Percentiles rank a stretch among this genome's conserved stretches.
Conservation (phyloP, 495 filamentous ascomycete genomes). For the Apiosordaria backusii region DNA sequence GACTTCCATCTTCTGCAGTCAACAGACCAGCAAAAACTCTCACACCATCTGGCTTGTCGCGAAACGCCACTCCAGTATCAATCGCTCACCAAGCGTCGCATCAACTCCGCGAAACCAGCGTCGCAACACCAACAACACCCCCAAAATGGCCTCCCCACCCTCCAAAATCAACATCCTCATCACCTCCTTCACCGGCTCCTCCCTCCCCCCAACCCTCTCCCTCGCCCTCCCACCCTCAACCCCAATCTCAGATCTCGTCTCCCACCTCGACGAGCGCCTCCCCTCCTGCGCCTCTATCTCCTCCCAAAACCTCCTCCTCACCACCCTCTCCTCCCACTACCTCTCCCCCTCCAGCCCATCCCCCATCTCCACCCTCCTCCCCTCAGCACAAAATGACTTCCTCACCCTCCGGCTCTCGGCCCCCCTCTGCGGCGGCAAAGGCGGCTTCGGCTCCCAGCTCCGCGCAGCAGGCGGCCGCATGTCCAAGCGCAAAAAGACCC, state of each 20-base stretch:
- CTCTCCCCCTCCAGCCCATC: slow-evolving; percentile 46
- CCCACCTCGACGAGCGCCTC: slow-evolving; percentile 60
- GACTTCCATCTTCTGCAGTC: background rate
- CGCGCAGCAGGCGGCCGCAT: slow-evolving; percentile 96
- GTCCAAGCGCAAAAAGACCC: slow-evolving; percentile 85
- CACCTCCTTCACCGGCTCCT: slow-evolving; percentile 76
- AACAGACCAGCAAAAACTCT: background rate
- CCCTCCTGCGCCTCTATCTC: slow-evolving; percentile 39
- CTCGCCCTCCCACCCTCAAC: slow-evolving; percentile 64
- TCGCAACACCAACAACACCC: background rate
- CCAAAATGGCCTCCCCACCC: slow-evolving; percentile 34
- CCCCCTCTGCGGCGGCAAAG: slow-evolving; percentile 83
- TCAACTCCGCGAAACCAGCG: background rate
- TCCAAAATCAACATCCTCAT: slow-evolving; percentile 71
- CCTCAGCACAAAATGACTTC: slow-evolving; percentile 46
- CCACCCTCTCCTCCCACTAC: slow-evolving; percentile 74
- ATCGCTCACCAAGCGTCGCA: background rate
- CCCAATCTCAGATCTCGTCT: slow-evolving; percentile 61
- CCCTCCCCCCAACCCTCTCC: slow-evolving; percentile 72
- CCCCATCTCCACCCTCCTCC: slow-evolving; percentile 53
- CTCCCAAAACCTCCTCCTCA: slow-evolving; percentile 62
- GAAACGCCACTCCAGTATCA: background rate
- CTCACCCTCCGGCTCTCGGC: slow-evolving; percentile 76
- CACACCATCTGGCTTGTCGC: background rate
- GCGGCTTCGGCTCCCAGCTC: slow-evolving; percentile 95